These are phyloP conservation scores for Colletotrichum cereale DNA, from an alignment of 2,329 filamentous ascomycete species.

Conservation along the genomic window DNA sequence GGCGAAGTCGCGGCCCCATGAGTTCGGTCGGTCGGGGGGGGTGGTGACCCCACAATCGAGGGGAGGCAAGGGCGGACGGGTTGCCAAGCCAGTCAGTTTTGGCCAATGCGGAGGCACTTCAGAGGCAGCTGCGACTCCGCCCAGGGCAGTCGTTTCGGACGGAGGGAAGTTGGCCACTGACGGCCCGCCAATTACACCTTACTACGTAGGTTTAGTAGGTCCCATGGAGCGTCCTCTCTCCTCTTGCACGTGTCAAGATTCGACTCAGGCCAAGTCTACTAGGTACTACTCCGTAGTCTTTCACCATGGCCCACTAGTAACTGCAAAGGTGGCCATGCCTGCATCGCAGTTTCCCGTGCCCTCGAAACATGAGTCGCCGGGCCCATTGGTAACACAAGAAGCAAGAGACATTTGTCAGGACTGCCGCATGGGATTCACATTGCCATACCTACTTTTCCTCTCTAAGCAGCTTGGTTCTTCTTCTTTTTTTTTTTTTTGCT, in stretches of 20 bases:
- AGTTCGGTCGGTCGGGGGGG: slow-evolving; percentile 36
- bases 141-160: slow-evolving; percentile 38
- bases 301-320: not conserved
- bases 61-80: slow-evolving; percentile 33
- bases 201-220: too few relatives aligned
- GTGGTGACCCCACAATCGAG: slow-evolving; percentile 32
- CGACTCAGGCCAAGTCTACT: too few relatives aligned
- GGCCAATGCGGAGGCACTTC: slow-evolving; percentile 39
- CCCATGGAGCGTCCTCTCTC: not conserved
- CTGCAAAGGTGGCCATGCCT: not conserved
- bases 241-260: slow-evolving; percentile 33
- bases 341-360: not conserved
- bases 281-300: too few relatives aligned
- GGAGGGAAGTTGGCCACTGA: slow-evolving; percentile 38
- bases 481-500: not conserved
- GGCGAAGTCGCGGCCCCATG: slow-evolving; percentile 29
- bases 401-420: slow-evolving; percentile 15
- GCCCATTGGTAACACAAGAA: slow-evolving; percentile 19
- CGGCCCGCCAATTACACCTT: slow-evolving; percentile 20
- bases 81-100: slow-evolving; percentile 30
- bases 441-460: slow-evolving; percentile 16
- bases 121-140: slow-evolving; percentile 34
- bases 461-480: slow-evolving; percentile 14
- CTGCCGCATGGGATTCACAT: slow-evolving; percentile 20
- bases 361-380: slow-evolving; percentile 17